Base-by-base conservation (phyloP, 768 basidiomycete species). In the Collybia sp. region DNA sequence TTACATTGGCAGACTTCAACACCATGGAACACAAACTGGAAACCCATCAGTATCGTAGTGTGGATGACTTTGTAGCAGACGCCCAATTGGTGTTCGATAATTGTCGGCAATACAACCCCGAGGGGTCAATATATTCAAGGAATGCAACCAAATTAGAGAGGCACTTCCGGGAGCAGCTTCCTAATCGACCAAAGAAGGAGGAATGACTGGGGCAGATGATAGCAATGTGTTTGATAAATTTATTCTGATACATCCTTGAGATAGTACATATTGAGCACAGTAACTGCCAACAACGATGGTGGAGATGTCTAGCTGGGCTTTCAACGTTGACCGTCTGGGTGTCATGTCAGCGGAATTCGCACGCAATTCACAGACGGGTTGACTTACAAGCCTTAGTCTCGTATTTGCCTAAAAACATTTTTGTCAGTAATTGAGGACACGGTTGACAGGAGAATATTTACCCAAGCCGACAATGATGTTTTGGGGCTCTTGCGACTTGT, bases 11-110 rank as follows among this genome's bases (percentile, higher is more conserved):
- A 96, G 93, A 97, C 64, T 79, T 97, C 55, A 67, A 71, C 45
- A 93, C 89, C 1, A 95, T 98, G 80, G 80, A 85, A 53, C 75
- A 84, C 59, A 98, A 93, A 64, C 77, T 98, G n/a, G 85, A 91
- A 31, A 80, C 74, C n/a, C 87, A 87, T 59, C 81, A 88, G 58
- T 98, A 97, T 63, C 62, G 72, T 10, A 72, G 75, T n/a, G 66
- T 93, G 42, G 83, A 84, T 41, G 68, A 72, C 30, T 95, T 97
- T 58, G 63, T 82, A 15, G 78, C 75, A 36, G 96, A 98, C 60
- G 85, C 85, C 12, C 79, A 83, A 51, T 71, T 96, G 45, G 79
- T 98, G 44, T 90, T 91, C 57, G 80, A 90, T 53, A 99, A 99
- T 58, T 96, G 94, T 66, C 73, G 83, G 46, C 63, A 72, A 43